These are phyloP conservation scores for Hypoxylon cercidicola DNA, from an alignment of 495 filamentous ascomycete genomes.

Conservation along the genomic window DNA sequence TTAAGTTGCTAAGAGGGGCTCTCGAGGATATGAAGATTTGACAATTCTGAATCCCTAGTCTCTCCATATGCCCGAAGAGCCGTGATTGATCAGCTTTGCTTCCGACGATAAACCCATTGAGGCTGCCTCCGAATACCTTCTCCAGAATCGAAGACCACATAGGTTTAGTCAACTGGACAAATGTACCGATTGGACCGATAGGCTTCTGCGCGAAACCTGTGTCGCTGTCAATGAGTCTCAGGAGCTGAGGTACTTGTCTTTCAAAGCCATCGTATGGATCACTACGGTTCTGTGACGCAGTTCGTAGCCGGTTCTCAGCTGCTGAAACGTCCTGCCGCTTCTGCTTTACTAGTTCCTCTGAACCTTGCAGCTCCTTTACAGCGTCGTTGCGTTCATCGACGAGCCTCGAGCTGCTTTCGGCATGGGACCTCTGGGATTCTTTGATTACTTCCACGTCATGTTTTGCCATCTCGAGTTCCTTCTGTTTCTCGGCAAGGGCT, in stretches of 20 bases:
- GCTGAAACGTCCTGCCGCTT: constrained; percentile 63
- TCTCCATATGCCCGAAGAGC: constrained; percentile 71
- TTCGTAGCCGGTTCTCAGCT: constrained; percentile 51
- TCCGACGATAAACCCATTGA: constrained; percentile 84
- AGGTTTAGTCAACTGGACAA: constrained; percentile 78
- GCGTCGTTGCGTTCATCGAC: constrained; percentile 43
- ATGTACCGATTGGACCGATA: constrained; percentile 82
- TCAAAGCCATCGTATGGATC: constrained; percentile 65
- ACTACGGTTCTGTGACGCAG: constrained; percentile 45
- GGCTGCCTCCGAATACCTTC: constrained; percentile 67
- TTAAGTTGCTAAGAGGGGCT: constrained; percentile 65
- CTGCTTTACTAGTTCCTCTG: constrained; percentile 50
- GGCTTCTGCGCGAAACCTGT: constrained; percentile 73
- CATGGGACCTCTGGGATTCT: constrained; percentile 49
- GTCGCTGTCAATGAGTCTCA: constrained; percentile 74
- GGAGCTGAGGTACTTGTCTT: constrained; percentile 67
- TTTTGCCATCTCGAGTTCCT: constrained; percentile 61
- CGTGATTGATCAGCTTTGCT: constrained; percentile 73
- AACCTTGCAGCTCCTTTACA: constrained; percentile 43
- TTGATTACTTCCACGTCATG: constrained; percentile 57
- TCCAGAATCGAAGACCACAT: constrained; percentile 90
- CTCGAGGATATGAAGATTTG: constrained; percentile 74
- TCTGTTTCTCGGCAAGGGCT: constrained; percentile 48
- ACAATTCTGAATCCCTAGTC: constrained; percentile 59
- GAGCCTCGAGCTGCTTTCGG: constrained; percentile 36